Base-by-base conservation (phyloP, 345 rosid species). In the Gynandropsis gynandra region DNA sequence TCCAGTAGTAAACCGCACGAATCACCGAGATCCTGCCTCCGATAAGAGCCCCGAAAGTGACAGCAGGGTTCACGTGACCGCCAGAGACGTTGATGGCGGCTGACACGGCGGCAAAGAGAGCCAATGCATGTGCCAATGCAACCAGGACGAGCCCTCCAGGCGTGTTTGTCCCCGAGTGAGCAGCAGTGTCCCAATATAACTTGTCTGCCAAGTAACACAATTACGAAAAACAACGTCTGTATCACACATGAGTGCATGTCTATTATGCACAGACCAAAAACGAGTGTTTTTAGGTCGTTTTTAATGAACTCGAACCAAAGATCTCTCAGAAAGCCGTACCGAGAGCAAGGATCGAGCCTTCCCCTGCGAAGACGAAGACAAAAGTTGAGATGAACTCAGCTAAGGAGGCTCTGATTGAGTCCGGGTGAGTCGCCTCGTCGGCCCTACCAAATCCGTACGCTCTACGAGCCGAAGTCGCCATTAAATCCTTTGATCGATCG, bases 1-100 rank as follows among this genome's bases (percentile, higher is more conserved):
- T 32, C 89, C 89, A 83, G 65, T 81, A 87, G 60, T 42, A 77
- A 35, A 74, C 15, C 45, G 85, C 85, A 5, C 83, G 77, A 29
- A 87, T 27, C 8, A 81, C 59, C 0, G 87, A 67, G 50, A 87
- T 50, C 65, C 87, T 74, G 24, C 94, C 89, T 10, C 94, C 87
- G 7, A 83, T 50, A 8, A 83, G 73, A 27, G 87, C 72, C 12
- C 69, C 85, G 7, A 81, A 78, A 52, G 96, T 83, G 41, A 81
- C 85, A 0, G 96, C 96, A 1, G 95, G 88, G 60, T 86, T 86
- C 18, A 83, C 73, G 46, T 86, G 92, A 27, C 89, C 96, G 9
- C 87, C 87, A 0, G 89, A 87, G 53, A 78, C 42, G 70, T 81
- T 83, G 48, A 77, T 71, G 59, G 80, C 73, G 0, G 80, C 75